Conservation (phyloP, 1,139 yeast genomes). For the Geotrichum reessii region DNA sequence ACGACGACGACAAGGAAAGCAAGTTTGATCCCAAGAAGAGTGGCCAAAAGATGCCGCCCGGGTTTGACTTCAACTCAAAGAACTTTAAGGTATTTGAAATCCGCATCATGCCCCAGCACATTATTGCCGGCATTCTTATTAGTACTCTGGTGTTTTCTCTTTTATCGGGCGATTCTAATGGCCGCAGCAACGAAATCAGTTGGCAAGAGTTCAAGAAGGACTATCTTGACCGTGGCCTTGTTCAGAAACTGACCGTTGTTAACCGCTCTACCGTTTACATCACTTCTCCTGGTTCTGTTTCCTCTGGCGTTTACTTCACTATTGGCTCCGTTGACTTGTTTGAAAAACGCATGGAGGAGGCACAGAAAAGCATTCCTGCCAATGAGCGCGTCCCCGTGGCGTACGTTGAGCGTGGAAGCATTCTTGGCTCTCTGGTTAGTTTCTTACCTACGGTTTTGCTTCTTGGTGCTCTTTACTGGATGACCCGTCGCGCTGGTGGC, state of each 20-base stretch:
- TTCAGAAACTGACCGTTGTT: constrained; percentile 66
- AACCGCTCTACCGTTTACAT: constrained; percentile 38
- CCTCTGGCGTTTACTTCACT: constrained; percentile 50
- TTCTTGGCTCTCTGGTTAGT: constrained; percentile 58
- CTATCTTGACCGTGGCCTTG: constrained; percentile 78
- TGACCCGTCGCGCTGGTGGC: constrained; percentile 41
- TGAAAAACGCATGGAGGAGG: constrained; percentile 72
- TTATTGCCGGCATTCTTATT: constrained; percentile 31
- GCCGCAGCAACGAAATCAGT: constrained; percentile 46
- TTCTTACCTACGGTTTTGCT: constrained; percentile 79
- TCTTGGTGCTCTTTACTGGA: constrained; percentile 75
- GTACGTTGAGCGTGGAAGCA: constrained; percentile 63
- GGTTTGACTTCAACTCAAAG: constrained; percentile 23
- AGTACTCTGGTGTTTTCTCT: constrained; percentile 27
- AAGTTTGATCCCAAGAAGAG: constrained; percentile 3
- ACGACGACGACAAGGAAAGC: constrained; percentile 1
- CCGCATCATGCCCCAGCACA: constrained; percentile 29
- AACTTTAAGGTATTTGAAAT: constrained; percentile 23
- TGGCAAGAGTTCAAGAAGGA: constrained; percentile 87
- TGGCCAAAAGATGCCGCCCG: constrained; percentile 22
- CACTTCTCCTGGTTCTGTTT: constrained; percentile 13
- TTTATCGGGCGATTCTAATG: constrained; percentile 35
- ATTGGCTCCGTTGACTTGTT: constrained; percentile 92
- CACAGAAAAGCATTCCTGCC: constrained; percentile 63
- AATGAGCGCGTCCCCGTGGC: constrained; percentile 76